Evolutionary conservation across 2,329 filamentous ascomycete genomes (phyloP).

Genomic region (Aschersonia sp.): DNA sequence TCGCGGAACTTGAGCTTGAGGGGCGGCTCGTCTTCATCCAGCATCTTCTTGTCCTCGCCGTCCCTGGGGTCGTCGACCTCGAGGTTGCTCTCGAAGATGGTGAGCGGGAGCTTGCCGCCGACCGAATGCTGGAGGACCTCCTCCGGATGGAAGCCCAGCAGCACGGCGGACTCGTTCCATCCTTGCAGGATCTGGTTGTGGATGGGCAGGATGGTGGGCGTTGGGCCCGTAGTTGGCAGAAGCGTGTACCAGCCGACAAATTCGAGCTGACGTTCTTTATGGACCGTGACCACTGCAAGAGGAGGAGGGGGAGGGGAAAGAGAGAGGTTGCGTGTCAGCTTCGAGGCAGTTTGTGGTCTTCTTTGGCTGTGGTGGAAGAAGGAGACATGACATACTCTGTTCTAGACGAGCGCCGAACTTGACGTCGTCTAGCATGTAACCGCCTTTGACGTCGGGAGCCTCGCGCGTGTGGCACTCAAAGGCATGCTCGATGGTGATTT

Average conservation of each 20-base stretch:
- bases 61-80: slow-evolving; percentile 47
- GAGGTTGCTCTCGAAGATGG: slow-evolving; percentile 75
- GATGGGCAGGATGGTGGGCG: slow-evolving; percentile 50
- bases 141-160: slow-evolving; percentile 74
- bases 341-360: not conserved
- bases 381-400: slow-evolving; percentile 50
- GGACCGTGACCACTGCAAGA: slow-evolving; percentile 64
- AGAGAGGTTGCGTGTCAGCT: not conserved
- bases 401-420: slow-evolving; percentile 72
- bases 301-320: not conserved
- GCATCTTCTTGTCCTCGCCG: slow-evolving; percentile 56
- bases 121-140: slow-evolving; percentile 37
- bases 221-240: slow-evolving; percentile 59
- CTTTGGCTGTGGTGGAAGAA: not conserved
- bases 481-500: slow-evolving; percentile 83
- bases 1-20: slow-evolving; percentile 64
- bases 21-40: slow-evolving; percentile 40
- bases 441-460: slow-evolving; percentile 31
- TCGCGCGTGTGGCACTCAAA: slow-evolving; percentile 60
- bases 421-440: slow-evolving; percentile 45
- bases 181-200: slow-evolving; percentile 61
- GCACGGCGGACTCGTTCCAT: slow-evolving; percentile 74
- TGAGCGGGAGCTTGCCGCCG: slow-evolving; percentile 73
- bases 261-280: slow-evolving; percentile 69
- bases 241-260: slow-evolving; percentile 90